Evolutionary conservation across 345 rosid genomes (phyloP).

Genomic region (Bretschneidera sinensis): DNA sequence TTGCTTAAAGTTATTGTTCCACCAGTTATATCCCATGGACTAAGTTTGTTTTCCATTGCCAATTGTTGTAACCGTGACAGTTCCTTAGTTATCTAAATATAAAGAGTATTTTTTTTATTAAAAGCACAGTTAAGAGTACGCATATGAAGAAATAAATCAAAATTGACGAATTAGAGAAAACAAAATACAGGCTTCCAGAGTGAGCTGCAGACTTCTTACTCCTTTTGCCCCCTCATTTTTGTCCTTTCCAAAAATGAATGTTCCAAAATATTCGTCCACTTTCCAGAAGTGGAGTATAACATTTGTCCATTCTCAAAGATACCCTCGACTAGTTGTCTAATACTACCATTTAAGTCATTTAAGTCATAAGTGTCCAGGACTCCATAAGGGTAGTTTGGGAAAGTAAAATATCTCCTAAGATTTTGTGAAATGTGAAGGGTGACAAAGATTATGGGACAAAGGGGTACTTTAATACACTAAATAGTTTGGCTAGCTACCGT

Average conservation of each 20-base stretch:
- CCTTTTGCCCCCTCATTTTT: too few species aligned
- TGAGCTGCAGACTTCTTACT: too few species aligned
- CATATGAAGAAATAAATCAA: neutral
- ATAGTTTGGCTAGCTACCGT: too few species aligned
- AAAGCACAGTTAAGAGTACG: slow-evolving; percentile 2
- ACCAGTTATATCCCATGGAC: slow-evolving; percentile 63
- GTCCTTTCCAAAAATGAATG: too few species aligned
- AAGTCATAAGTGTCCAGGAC: neutral
- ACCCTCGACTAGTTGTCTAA: too few species aligned
- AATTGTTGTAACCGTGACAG: slow-evolving; percentile 65
- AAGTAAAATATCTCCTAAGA: neutral
- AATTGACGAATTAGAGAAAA: neutral
- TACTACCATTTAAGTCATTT: neutral
- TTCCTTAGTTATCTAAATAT: slow-evolving; percentile 68
- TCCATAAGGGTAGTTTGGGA: neutral
- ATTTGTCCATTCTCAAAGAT: too few species aligned
- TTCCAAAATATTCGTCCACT: too few species aligned
- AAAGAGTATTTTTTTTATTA: neutral
- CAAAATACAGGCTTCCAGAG: too few species aligned
- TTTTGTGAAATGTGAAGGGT: too few species aligned
- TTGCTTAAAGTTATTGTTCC: slow-evolving; percentile 92
- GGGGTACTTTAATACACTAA: too few species aligned
- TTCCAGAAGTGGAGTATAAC: too few species aligned
- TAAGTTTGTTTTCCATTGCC: slow-evolving; percentile 67
- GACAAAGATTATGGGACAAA: neutral